These are phyloP conservation scores for Poa pratensis DNA, from an alignment of 176 grass and related monocot species.

Conservation along the genomic window DNA sequence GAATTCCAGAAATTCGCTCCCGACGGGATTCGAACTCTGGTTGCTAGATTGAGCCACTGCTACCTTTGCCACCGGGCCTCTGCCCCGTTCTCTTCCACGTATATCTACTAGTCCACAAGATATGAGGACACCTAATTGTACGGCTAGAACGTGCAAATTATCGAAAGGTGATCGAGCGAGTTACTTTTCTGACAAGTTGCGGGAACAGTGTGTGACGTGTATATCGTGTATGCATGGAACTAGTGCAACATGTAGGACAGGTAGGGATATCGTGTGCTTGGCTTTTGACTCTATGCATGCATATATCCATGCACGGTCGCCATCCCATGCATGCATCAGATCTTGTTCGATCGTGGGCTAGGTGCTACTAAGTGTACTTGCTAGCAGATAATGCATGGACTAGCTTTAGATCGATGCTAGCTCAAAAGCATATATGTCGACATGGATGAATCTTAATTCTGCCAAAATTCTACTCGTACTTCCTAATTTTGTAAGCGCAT, in stretches of 20 bases:
- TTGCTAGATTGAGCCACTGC: too few relatives aligned
- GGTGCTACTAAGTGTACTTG: neutral
- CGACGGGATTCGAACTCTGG: too few relatives aligned
- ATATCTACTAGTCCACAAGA: too few relatives aligned
- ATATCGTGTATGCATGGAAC: neutral
- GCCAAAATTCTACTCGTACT: neutral
- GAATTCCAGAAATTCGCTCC: too few relatives aligned
- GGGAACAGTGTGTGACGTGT: neutral
- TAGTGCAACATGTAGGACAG: too few relatives aligned
- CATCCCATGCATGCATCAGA: neutral
- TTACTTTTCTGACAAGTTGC: neutral
- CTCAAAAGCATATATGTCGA: neutral
- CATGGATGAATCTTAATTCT: neutral
- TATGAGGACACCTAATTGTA: neutral
- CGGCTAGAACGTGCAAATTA: neutral
- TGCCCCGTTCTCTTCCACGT: too few relatives aligned
- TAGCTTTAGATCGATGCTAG: neutral
- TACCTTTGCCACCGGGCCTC: too few relatives aligned
- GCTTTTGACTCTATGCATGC: too few relatives aligned
- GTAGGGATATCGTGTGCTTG: too few relatives aligned
- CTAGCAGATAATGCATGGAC: neutral
- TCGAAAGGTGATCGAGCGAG: neutral
- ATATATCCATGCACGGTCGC: neutral
- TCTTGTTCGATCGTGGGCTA: neutral
- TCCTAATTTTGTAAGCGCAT: neutral